phyloP scores from a whole-genome alignment of 1,284 basidiomycete genomes.

The Agroathelia rolfsii region DNA sequence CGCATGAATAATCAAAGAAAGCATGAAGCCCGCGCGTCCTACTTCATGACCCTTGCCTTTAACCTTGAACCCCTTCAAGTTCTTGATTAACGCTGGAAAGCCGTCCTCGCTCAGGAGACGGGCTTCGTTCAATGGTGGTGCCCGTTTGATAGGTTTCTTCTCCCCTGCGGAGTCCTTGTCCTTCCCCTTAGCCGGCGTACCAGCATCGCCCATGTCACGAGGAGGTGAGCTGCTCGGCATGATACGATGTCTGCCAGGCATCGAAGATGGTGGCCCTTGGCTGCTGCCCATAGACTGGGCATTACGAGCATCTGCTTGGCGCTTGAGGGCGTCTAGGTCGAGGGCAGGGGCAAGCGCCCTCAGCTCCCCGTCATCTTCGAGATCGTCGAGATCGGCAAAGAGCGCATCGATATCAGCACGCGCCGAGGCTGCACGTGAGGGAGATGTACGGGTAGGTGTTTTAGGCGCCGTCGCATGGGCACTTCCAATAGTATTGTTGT shows the following conservation, averaged over 20 bases:
- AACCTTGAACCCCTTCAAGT: slow-evolving; percentile 65
- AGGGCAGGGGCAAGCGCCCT: slow-evolving; percentile 36
- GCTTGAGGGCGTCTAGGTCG: slow-evolving; percentile 38
- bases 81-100: slow-evolving; percentile 66
- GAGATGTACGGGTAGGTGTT: slow-evolving; percentile 13
- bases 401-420: slow-evolving; percentile 47
- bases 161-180: slow-evolving; percentile 25
- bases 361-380: slow-evolving; percentile 29
- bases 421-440: slow-evolving; percentile 11
- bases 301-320: slow-evolving; percentile 41
- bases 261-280: slow-evolving; percentile 17
- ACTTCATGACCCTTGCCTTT: slow-evolving; percentile 90
- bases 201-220: slow-evolving; percentile 22
- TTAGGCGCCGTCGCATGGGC: slow-evolving; percentile 15
- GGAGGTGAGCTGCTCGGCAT: slow-evolving; percentile 39
- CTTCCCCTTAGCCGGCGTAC: slow-evolving; percentile 14
- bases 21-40: slow-evolving; percentile 13
- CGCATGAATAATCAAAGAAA: slow-evolving; percentile 3
- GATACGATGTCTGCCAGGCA: slow-evolving; percentile 30
- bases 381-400: slow-evolving; percentile 48
- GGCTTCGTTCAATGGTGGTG: slow-evolving; percentile 63
- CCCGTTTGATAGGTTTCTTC: slow-evolving; percentile 39
- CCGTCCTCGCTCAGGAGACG: slow-evolving; percentile 63
- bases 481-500: slow-evolving; percentile 23
- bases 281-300: slow-evolving; percentile 15